Conservation (phyloP, 768 basidiomycete genomes). For the Polyporus arcularius region DNA sequence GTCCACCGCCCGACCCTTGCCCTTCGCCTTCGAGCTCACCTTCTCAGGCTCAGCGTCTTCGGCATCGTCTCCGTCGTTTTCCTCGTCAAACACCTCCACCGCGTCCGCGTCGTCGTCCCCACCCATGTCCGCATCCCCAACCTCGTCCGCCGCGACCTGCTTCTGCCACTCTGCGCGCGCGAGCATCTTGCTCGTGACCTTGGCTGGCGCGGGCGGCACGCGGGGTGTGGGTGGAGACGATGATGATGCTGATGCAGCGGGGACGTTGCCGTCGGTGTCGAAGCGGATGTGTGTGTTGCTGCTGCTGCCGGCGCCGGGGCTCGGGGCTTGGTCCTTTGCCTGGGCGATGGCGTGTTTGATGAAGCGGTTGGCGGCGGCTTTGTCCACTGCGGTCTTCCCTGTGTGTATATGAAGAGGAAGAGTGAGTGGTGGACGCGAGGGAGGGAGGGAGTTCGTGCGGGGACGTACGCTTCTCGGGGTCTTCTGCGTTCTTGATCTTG, state of each 20-base stretch:
- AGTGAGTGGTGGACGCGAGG: not conserved
- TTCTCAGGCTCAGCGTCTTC: conserved; percentile 30
- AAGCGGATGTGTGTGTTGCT: conserved; percentile 19
- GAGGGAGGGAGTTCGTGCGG: not conserved
- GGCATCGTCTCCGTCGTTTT: conserved; percentile 41
- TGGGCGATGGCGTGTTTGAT: conserved; percentile 82
- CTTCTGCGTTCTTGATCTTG: conserved; percentile 78
- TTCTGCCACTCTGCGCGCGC: conserved; percentile 65
- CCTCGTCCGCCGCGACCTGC: conserved; percentile 43
- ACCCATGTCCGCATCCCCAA: conserved; percentile 29
- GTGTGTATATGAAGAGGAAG: not conserved
- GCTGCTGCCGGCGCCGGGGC: conserved; percentile 10
- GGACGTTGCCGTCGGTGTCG: conserved; percentile 9
- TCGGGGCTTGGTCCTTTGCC: conserved; percentile 36
- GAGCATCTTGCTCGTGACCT: conserved; percentile 74
- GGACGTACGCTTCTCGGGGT: conserved; percentile 56
- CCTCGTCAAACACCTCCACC: conserved; percentile 40
- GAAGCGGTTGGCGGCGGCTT: conserved; percentile 76
- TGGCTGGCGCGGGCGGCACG: conserved; percentile 43
- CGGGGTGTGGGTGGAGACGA: not conserved
- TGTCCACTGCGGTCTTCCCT: conserved; percentile 63
- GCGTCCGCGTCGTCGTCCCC: conserved; percentile 49
- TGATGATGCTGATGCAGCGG: not conserved
- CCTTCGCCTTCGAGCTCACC: conserved; percentile 25
- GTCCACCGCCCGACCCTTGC: conserved; percentile 22